Base-by-base conservation (phyloP, 2,329 filamentous ascomycete species). In the Proliferodiscus dingleyae region DNA sequence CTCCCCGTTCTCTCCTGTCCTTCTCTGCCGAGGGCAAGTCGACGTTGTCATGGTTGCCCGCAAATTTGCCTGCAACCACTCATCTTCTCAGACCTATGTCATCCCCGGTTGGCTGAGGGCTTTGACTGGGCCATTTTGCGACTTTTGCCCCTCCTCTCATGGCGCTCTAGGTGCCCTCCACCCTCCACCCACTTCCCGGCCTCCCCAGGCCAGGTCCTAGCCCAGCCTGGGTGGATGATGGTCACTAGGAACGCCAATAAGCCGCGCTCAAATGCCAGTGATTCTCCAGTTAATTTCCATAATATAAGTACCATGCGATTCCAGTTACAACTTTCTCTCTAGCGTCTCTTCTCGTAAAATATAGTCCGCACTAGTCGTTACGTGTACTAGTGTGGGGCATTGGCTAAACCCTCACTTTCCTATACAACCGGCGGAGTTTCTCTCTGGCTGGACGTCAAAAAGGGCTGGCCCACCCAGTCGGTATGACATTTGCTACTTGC, bases 381-480 rank as follows among this genome's bases (percentile, higher is more conserved):
- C 33, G 32, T 30, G 21, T 41, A 42, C 38, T 37, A 46, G 47
- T 44, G 44, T 50, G 47, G 47, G 47, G 47, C 43, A 42, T 13
- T 16, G 3, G 13, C 10, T 3, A 16, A 40, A 7, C 13, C 16
- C 13, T 19, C 13, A 16, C 36, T 15, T 4, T 37, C 7, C 7
- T 40, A n/a, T 19, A 21, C 21, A 13, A n/a, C n/a, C 34, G 19
- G 30, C 23, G 3, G 22, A 16, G 22, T 10, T 37, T 4, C 11
- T 7, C 29, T n/a, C 5, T 32, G 29, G 7, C 19, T 11, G 19
- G 18, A 13, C 32, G 8, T 37, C 34, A 37, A 37, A 37, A 37
- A 18, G 19, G 34, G 29, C 8, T 32, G 23, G 11, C n/a, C 41
- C 9, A 40, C 23, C 23, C 32, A 22, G 28, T 15, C 16, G 28